phyloP scores from a whole-genome alignment of 2,329 filamentous ascomycete genomes.

The Colletotrichum horii region DNA sequence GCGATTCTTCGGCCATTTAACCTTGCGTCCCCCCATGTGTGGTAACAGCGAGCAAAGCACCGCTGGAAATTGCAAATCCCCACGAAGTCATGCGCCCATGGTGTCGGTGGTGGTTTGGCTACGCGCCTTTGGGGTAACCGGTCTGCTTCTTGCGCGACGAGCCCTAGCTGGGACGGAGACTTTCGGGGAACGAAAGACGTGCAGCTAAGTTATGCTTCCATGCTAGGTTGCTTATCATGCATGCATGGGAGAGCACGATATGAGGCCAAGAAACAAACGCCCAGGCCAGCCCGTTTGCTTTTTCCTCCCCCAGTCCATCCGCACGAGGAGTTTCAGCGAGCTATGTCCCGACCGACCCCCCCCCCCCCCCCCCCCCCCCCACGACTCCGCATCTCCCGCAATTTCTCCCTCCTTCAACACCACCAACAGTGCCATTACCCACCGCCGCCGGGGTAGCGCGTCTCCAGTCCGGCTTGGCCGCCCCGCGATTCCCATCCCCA shows the following conservation, averaged over 20 bases:
- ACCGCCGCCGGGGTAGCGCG: constrained; percentile 1
- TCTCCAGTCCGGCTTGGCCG: background rate
- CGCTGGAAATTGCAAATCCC: constrained; percentile 13
- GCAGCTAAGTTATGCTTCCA: background rate
- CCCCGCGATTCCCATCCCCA: constrained; percentile 13
- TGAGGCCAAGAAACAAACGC: background rate
- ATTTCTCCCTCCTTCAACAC: background rate
- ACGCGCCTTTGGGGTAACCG: background rate
- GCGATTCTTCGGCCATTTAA: constrained; percentile 14
- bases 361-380: constrained; percentile 5
- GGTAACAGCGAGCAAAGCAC: constrained; percentile 19
- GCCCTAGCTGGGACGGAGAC: background rate
- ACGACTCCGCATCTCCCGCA: constrained; percentile 17
- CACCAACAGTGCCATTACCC: background rate
- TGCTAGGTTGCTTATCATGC: background rate
- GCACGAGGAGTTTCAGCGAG: constrained; percentile 11
- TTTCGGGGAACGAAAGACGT: background rate
- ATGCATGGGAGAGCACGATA: background rate
- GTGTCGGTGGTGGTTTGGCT: background rate
- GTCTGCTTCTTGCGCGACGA: background rate
- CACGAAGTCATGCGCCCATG: constrained; percentile 9
- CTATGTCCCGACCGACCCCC: constrained; percentile 7
- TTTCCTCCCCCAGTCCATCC: background rate
- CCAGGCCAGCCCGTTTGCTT: background rate
- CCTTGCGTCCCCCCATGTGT: background rate